Conservation (phyloP, 768 basidiomycete genomes). For the Lentinula lateritia region DNA sequence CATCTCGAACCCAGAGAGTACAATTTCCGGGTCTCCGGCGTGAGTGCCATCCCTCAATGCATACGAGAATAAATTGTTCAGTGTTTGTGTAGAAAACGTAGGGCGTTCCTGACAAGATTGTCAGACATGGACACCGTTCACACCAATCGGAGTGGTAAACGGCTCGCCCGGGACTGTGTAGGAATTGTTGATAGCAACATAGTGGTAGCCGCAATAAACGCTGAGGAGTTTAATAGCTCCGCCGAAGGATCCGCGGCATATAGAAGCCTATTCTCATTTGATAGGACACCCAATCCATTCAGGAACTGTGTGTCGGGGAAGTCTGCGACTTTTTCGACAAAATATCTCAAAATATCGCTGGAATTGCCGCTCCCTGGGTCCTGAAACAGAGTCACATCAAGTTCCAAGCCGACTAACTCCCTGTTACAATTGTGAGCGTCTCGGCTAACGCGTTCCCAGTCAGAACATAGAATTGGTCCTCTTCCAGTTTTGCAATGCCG, state of each 20-base stretch:
- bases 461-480: background rate
- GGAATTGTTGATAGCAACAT: background rate
- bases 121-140: background rate
- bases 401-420: background rate
- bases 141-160: background rate
- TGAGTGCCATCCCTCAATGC: background rate
- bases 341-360: background rate
- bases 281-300: background rate
- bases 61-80: background rate
- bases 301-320: background rate
- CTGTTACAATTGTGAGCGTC: background rate
- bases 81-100: background rate
- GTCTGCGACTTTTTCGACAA: background rate
- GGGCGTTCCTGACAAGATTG: background rate
- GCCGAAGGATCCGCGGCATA: background rate
- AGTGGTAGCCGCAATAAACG: background rate
- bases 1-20: background rate
- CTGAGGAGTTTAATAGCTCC: background rate
- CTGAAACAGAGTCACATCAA: background rate
- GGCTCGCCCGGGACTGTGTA: background rate
- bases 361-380: background rate
- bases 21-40: background rate
- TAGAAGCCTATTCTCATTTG: background rate
- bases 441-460: background rate
- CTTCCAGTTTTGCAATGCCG: background rate